Percentiles rank a stretch among this genome's conserved stretches.
phyloP scores from a whole-genome alignment of 164 flowering plant species.

The Vitis riparia region DNA sequence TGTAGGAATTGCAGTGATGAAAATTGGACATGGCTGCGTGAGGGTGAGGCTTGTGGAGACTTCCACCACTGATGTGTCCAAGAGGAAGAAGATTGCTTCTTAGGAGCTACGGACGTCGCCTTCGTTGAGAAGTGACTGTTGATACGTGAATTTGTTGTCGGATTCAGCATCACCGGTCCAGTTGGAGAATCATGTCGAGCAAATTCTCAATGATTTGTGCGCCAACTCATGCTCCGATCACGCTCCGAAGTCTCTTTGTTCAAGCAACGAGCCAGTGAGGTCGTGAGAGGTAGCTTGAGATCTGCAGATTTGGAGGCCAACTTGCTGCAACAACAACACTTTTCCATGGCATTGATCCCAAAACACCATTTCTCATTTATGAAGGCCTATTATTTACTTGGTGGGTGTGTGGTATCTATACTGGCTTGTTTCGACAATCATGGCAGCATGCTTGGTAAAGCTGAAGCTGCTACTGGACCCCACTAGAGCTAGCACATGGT shows the following conservation, averaged over 20 bases:
- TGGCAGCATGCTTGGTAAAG: conserved; percentile 34
- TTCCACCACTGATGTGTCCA: conserved; percentile 9
- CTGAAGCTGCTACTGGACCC: no score
- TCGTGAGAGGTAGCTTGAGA: conserved; percentile 21
- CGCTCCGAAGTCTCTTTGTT: conserved; percentile 24
- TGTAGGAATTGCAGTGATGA: conserved; percentile 20
- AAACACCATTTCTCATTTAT: conserved; percentile 68
- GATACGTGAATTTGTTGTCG: conserved; percentile 3
- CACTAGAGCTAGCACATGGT: no score
- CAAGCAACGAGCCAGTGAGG: conserved; percentile 28
- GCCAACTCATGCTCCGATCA: conserved; percentile 18
- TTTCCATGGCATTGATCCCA: conserved; percentile 81
- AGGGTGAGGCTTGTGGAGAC: conserved; percentile 17
- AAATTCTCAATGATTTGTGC: not conserved
- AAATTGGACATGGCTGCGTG: conserved; percentile 13
- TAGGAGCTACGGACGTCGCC: conserved; percentile 4
- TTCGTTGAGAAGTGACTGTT: conserved; percentile 7
- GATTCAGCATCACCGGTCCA: conserved; percentile 6
- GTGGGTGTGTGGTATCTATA: conserved; percentile 99
- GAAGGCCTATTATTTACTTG: conserved; percentile 83
- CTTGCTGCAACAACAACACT: conserved; percentile 72
- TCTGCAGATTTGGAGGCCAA: conserved; percentile 46
- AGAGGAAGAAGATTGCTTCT: conserved; percentile 23
- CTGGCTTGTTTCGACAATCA: conserved; percentile 79
- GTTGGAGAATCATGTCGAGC: conserved; percentile 7